These are phyloP conservation scores for Lupinus albus DNA, from an alignment of 306 rosid species.

Conservation along the genomic window DNA sequence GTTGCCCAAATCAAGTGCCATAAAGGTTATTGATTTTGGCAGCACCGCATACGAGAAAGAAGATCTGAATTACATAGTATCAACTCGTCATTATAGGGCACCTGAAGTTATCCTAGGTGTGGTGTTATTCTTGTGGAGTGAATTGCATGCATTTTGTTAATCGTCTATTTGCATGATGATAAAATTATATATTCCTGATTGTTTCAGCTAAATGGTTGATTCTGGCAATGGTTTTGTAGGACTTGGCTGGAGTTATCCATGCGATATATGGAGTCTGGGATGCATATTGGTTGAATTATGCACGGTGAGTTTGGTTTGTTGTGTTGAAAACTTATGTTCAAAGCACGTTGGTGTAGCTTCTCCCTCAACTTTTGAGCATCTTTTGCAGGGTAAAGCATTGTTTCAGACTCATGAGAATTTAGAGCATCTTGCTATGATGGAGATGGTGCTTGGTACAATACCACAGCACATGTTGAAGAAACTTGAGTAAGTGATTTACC, in stretches of 20 bases:
- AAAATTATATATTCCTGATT: not conserved
- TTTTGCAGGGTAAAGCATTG: conserved; percentile 82
- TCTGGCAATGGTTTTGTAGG: conserved; percentile 51
- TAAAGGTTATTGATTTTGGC: conserved; percentile 97
- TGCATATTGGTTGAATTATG: conserved; percentile 93
- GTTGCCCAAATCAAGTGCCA: conserved; percentile 86
- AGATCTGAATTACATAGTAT: conserved; percentile 86
- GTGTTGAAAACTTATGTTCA: not conserved
- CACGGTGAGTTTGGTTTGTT: conserved; percentile 55
- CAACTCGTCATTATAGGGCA: conserved; percentile 95
- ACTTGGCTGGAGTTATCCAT: conserved; percentile 92
- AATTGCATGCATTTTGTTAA: not conserved
- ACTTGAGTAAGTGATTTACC: conserved; percentile 63
- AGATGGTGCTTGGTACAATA: conserved; percentile 76
- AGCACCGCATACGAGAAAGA: conserved; percentile 88
- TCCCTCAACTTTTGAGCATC: not conserved
- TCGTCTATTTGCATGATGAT: not conserved
- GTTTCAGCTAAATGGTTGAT: not conserved
- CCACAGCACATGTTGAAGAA: conserved; percentile 74
- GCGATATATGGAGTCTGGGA: conserved; percentile 96
- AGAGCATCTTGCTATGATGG: conserved; percentile 99
- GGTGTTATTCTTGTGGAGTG: not conserved
- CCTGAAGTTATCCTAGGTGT: conserved; percentile 97
- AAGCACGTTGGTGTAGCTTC: not conserved
- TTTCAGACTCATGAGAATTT: conserved; percentile 96